phyloP scores from a whole-genome alignment of 2,329 filamentous ascomycete species.

The Rachicladosporium sp. region DNA sequence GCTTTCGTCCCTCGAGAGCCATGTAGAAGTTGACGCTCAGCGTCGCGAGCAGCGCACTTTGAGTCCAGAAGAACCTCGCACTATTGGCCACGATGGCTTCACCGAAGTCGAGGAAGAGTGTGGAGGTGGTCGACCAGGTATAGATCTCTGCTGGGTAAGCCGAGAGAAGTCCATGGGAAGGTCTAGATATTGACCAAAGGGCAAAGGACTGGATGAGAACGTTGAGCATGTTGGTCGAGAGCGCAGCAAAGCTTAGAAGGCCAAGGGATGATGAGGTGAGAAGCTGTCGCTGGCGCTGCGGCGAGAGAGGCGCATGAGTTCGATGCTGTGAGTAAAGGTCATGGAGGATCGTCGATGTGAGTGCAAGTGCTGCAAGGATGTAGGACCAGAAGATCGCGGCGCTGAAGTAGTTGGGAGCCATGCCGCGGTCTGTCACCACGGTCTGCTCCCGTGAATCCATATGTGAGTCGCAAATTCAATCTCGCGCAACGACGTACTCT shows the following conservation, averaged over 20 bases:
- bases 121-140: conserved; percentile 22
- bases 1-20: conserved; percentile 16
- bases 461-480: too few relatives aligned
- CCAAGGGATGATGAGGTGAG: conserved; percentile 14
- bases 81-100: conserved; percentile 17
- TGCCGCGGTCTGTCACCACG: too few relatives aligned
- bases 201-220: conserved; percentile 22
- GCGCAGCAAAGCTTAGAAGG: conserved; percentile 17
- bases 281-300: not conserved
- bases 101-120: conserved; percentile 22
- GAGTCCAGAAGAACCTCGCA: conserved; percentile 15
- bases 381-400: conserved; percentile 24
- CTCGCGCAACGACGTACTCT: too few relatives aligned
- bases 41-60: conserved; percentile 15
- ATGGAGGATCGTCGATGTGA: conserved; percentile 10
- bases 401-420: conserved; percentile 13
- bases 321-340: conserved; percentile 2
- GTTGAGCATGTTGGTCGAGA: conserved; percentile 24
- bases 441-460: too few relatives aligned
- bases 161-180: not conserved
- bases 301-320: not conserved
- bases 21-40: conserved; percentile 17
- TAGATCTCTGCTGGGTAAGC: conserved; percentile 8
- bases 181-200: conserved; percentile 10
- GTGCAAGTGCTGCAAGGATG: conserved; percentile 18